Base-by-base conservation (phyloP, 2,329 filamentous ascomycete genomes). In the Fusarium sp. region DNA sequence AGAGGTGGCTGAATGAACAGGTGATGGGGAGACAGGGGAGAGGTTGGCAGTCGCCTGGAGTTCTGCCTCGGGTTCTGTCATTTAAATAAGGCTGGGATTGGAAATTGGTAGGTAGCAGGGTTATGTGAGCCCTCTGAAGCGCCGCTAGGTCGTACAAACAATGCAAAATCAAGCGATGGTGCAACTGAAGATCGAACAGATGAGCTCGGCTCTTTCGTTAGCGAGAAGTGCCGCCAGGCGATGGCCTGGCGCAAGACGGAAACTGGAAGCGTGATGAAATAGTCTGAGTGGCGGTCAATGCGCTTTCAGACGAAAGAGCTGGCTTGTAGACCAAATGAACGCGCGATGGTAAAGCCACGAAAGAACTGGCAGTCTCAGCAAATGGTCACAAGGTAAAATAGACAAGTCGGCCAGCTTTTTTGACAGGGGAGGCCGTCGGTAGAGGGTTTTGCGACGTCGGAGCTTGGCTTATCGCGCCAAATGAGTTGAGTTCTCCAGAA, bases 31-130 rank as follows among this genome's bases (percentile, higher is more conserved):
- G 53, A 87, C 76, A 15, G 86, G 86, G 50, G 83, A 86, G 62
- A 88, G 80, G 78, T 85, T 82, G 80, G 86, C 86, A 73, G 85
- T 83, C 74, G 86, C 86, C 83, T 86, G 82, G 70, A 87, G 76
- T 76, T 85, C 75, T 69, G 75, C 65, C 69, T 76, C 81, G 49
- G 84, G 83, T 64, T 84, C 82, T 77, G 81, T 81, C 85, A 87
- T 87, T 64, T 78, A 83, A 72, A 54, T 69, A 65, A 68, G 68
- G 67, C 55, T 73, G 59, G 49, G 59, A 56, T 61, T 63, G 58
- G 50, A 44, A 50, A 57, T 61, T 69, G 74, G 63, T 63, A 49
- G 50, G 63, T 57, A 67, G 70, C 41, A 62, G 65, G 46, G 50
- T 61, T 60, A 65, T 60, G 60, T 56, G 60, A 60, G 23, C 64